Percentiles rank a stretch among this genome's conserved stretches.
These are phyloP conservation scores for Pelargonium cotyledonis DNA, from an alignment of 441 rosid genomes.

Conservation along the genomic window DNA sequence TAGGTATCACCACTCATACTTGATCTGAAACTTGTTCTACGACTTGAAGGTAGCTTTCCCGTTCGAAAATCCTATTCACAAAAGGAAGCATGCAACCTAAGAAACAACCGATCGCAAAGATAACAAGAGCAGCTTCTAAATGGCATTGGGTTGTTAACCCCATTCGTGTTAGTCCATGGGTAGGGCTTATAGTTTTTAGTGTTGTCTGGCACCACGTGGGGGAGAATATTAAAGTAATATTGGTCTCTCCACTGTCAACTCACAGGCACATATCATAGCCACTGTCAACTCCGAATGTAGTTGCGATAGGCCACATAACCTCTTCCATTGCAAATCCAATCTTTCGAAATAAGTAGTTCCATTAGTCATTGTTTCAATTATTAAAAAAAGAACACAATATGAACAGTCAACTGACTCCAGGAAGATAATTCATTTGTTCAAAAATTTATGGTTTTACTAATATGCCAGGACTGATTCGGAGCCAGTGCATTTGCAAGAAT, in stretches of 20 bases:
- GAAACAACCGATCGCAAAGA: neutral
- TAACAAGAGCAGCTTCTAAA: neutral
- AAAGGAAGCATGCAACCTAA: slow-evolving; percentile 15
- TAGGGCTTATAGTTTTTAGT: slow-evolving; percentile 1
- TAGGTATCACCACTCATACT: slow-evolving; percentile 57
- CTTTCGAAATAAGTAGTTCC: slow-evolving; percentile 39
- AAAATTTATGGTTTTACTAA: too few species aligned
- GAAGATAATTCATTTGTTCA: neutral
- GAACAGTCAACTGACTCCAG: neutral
- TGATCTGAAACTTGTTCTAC: slow-evolving; percentile 77
- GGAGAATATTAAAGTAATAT: neutral
- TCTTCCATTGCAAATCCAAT: slow-evolving; percentile 87
- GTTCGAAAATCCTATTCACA: slow-evolving; percentile 55
- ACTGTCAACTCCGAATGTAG: slow-evolving; percentile 73
- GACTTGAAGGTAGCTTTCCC: slow-evolving; percentile 54
- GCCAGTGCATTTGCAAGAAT: neutral
- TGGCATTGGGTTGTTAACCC: neutral
- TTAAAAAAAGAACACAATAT: neutral
- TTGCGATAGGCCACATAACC: slow-evolving; percentile 82
- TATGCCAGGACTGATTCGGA: too few species aligned
- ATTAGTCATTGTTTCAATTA: slow-evolving; percentile 10
- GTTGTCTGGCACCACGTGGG: neutral
- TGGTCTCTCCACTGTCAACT: neutral
- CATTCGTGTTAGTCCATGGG: neutral
- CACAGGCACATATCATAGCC: neutral